phyloP scores from a whole-genome alignment of 331 rosid species.

The Malus hybrid region DNA sequence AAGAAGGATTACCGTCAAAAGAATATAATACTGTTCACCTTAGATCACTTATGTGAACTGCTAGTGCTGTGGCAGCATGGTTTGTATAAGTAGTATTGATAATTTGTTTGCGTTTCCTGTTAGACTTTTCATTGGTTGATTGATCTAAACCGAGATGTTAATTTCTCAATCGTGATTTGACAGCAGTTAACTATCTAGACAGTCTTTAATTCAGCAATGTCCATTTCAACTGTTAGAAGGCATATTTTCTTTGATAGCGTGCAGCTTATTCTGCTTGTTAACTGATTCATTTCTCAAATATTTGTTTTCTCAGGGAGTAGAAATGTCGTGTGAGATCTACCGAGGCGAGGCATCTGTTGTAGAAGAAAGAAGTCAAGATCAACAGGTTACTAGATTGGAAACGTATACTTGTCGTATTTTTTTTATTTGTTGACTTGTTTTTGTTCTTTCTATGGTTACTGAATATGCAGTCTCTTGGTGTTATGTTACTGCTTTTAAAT shows the following conservation, averaged over 20 bases:
- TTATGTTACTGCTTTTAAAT: neutral
- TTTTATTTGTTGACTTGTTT: neutral
- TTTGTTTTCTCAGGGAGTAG: constrained; percentile 31
- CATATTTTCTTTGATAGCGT: neutral
- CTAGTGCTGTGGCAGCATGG: neutral
- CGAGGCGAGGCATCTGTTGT: neutral
- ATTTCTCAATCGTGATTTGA: neutral
- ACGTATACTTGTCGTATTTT: neutral
- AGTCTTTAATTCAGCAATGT: neutral
- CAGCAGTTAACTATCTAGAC: neutral
- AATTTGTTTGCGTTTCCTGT: neutral
- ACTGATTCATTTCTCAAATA: neutral
- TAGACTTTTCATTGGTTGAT: neutral
- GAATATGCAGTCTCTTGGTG: neutral
- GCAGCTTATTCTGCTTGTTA: neutral
- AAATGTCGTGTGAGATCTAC: neutral
- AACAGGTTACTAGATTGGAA: neutral
- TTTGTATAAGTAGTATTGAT: too few species aligned
- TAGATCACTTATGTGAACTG: neutral
- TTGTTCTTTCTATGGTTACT: neutral
- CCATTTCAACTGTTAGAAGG: neutral
- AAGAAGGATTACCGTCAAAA: neutral
- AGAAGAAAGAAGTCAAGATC: neutral
- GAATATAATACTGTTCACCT: neutral
- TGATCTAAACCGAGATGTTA: neutral